Evolutionary conservation across 2,329 filamentous ascomycete genomes (phyloP).

Genomic region (Thelonectria discophora): DNA sequence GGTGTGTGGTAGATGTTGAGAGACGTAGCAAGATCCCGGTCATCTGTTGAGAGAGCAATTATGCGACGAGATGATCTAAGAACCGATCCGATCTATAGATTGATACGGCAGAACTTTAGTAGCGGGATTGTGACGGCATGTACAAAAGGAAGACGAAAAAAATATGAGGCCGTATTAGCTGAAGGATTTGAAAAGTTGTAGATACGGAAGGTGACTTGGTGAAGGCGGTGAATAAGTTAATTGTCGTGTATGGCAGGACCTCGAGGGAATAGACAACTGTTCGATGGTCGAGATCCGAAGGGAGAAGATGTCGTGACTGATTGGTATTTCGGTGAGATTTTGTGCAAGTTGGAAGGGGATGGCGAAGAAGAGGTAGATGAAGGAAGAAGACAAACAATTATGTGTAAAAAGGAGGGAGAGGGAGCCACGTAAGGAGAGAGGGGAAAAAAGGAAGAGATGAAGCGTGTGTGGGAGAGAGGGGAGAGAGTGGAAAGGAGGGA

Average conservation of each 20-base stretch:
- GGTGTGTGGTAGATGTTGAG: constrained; percentile 38
- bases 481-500: constrained; percentile 14
- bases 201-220: constrained; percentile 13
- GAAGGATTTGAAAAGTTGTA: constrained; percentile 13
- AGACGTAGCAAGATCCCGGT: constrained; percentile 39
- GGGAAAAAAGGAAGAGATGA: constrained; percentile 3
- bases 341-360: constrained; percentile 9
- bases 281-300: not conserved
- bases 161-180: constrained; percentile 15
- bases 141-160: constrained; percentile 18
- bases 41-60: constrained; percentile 25
- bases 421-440: not conserved
- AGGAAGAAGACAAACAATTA: constrained; percentile 1
- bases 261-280: constrained; percentile 8
- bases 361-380: constrained; percentile 13
- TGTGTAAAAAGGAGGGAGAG: not conserved
- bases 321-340: not conserved
- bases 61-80: constrained; percentile 30
- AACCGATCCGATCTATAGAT: constrained; percentile 36
- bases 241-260: constrained; percentile 17
- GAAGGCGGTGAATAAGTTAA: constrained; percentile 17
- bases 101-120: constrained; percentile 8
- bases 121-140: constrained; percentile 28
- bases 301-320: not conserved
- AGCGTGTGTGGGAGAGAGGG: not conserved